A percentile compares a stretch with the other conserved stretches of the same genome.
phyloP scores from a whole-genome alignment of 768 basidiomycete genomes.

The Piloderma croceum region DNA sequence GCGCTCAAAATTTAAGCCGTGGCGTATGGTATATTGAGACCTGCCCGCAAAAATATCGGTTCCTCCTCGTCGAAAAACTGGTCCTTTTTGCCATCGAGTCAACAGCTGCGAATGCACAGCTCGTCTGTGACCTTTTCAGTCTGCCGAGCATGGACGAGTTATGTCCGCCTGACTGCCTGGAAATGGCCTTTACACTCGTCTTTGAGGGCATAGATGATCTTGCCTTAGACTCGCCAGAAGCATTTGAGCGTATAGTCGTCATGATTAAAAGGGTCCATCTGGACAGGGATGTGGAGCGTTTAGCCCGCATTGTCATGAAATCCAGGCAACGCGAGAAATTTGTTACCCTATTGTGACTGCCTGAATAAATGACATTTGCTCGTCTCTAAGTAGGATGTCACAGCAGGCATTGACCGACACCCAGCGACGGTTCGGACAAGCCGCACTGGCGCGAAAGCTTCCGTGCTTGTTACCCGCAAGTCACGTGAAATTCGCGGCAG shows the following conservation, averaged over 20 bases:
- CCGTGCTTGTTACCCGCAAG: too few species aligned
- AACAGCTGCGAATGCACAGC: conserved; percentile 46
- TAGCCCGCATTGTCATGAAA: too few species aligned
- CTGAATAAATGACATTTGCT: too few species aligned
- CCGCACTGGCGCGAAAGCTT: too few species aligned
- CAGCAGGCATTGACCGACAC: too few species aligned
- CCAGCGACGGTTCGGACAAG: too few species aligned
- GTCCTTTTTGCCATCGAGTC: conserved; percentile 42
- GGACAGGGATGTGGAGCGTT: too few species aligned
- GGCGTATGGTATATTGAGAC: conserved; percentile 44
- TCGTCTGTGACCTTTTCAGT: conserved; percentile 43
- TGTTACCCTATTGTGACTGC: too few species aligned
- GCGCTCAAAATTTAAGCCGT: conserved; percentile 41
- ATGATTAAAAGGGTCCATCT: too few species aligned
- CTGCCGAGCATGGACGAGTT: conserved; percentile 33
- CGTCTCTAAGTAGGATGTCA: too few species aligned
- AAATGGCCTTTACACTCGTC: conserved; percentile 37
- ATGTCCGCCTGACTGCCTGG: conserved; percentile 37
- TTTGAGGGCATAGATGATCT: conserved; percentile 50
- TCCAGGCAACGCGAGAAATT: too few species aligned
- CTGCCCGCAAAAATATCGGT: conserved; percentile 42
- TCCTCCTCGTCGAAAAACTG: conserved; percentile 43
- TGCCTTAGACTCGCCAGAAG: conserved; percentile 52
- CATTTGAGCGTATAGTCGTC: conserved; percentile 42
- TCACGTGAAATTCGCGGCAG: too few species aligned